Conservation (phyloP, 2,329 filamentous ascomycete genomes). For the Pseudogymnoascus pannorum region DNA sequence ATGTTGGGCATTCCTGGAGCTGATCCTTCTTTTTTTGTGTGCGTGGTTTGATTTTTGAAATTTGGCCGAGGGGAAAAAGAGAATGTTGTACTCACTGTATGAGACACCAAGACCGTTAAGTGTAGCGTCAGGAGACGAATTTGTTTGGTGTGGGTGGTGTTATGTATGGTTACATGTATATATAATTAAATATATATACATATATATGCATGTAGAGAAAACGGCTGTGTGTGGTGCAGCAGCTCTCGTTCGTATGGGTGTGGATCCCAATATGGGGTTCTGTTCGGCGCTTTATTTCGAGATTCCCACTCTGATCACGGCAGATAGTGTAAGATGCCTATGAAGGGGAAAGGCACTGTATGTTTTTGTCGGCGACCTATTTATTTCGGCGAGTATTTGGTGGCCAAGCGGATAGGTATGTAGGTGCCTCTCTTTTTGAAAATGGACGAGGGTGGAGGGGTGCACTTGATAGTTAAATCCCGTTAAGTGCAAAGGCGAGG, state of each 20-base stretch:
- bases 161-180: conserved; percentile 1
- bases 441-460: background rate
- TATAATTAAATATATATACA: conserved; percentile 5
- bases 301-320: background rate
- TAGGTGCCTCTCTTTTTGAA: background rate
- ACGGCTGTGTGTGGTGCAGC: background rate
- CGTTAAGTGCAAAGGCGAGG: background rate
- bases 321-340: background rate
- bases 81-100: background rate
- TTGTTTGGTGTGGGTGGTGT: background rate
- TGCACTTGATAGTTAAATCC: background rate
- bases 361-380: background rate
- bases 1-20: background rate
- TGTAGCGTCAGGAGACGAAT: background rate
- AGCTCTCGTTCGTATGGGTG: background rate
- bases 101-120: background rate
- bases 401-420: too few species aligned
- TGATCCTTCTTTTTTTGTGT: background rate
- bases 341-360: background rate
- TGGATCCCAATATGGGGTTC: background rate
- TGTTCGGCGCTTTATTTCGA: background rate
- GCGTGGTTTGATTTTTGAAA: background rate
- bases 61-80: conserved; percentile 1
- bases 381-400: background rate
- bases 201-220: conserved; percentile 1